phyloP scores from a whole-genome alignment of 2,329 filamentous ascomycete species.

The Calonectria pseudoturangicola region DNA sequence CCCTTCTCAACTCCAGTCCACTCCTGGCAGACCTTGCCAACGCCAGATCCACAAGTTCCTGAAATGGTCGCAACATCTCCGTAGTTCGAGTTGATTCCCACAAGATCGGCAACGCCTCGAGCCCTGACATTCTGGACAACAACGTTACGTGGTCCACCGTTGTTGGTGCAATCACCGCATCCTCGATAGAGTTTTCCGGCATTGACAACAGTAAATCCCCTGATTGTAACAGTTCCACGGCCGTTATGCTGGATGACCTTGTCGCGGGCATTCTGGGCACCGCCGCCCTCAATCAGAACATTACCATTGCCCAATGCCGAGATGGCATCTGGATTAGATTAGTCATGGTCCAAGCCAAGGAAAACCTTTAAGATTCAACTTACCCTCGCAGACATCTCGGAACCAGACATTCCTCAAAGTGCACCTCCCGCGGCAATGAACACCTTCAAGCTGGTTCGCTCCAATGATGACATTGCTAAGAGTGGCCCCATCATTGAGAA shows the following conservation, averaged over 20 bases:
- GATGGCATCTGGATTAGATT: constrained; percentile 28
- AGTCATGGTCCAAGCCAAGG: not conserved
- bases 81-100: constrained; percentile 55
- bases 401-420: constrained; percentile 61
- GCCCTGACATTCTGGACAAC: constrained; percentile 42
- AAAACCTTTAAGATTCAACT: not conserved
- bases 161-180: constrained; percentile 54
- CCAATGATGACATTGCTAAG: constrained; percentile 48
- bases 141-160: constrained; percentile 50
- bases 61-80: constrained; percentile 46
- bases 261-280: constrained; percentile 50
- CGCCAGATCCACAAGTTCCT: constrained; percentile 46
- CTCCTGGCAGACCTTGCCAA: constrained; percentile 52
- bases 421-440: constrained; percentile 54
- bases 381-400: constrained; percentile 60
- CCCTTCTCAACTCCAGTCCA: constrained; percentile 44
- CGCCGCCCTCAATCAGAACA: constrained; percentile 44
- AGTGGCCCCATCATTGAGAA: constrained; percentile 44
- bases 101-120: constrained; percentile 50
- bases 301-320: constrained; percentile 28
- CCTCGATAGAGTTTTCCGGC: constrained; percentile 52
- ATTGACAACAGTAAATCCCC: constrained; percentile 50
- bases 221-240: constrained; percentile 49
- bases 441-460: constrained; percentile 48
- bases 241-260: constrained; percentile 53